Conservation (phyloP, 2,329 filamentous ascomycete species). For the Arthrocladium fulminans region DNA sequence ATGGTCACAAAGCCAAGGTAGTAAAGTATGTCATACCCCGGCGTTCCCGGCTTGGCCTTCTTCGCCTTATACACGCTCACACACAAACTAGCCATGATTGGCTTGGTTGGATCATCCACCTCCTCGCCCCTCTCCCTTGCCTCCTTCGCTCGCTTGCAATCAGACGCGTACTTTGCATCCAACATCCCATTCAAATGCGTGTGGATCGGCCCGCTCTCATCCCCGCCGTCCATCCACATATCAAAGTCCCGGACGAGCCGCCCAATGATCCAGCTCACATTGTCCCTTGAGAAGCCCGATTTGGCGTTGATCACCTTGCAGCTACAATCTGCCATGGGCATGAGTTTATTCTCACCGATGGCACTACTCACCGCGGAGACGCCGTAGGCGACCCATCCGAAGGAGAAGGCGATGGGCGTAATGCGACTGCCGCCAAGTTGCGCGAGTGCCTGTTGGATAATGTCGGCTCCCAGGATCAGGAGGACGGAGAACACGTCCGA, state of each 20-base stretch:
- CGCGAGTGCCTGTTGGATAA: conserved; percentile 30
- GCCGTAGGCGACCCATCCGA: conserved; percentile 33
- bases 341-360: conserved; percentile 28
- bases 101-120: not conserved
- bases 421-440: conserved; percentile 20
- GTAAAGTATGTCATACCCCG: conserved; percentile 16
- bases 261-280: conserved; percentile 37
- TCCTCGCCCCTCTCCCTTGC: not conserved
- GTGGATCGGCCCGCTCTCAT: not conserved
- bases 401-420: conserved; percentile 32
- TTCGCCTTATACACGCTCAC: conserved; percentile 19
- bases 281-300: conserved; percentile 30
- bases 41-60: conserved; percentile 10
- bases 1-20: conserved; percentile 23
- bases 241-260: conserved; percentile 37
- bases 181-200: conserved; percentile 1
- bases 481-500: conserved; percentile 25
- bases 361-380: conserved; percentile 24
- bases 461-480: conserved; percentile 31
- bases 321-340: conserved; percentile 28
- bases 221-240: conserved; percentile 11
- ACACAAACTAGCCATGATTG: conserved; percentile 15
- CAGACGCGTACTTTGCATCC: not conserved
- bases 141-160: conserved; percentile 11
- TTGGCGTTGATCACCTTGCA: conserved; percentile 29